Percentiles rank a stretch among this genome's conserved stretches.
phyloP scores from a whole-genome alignment of 768 basidiomycete species.

The Suillus lakei region DNA sequence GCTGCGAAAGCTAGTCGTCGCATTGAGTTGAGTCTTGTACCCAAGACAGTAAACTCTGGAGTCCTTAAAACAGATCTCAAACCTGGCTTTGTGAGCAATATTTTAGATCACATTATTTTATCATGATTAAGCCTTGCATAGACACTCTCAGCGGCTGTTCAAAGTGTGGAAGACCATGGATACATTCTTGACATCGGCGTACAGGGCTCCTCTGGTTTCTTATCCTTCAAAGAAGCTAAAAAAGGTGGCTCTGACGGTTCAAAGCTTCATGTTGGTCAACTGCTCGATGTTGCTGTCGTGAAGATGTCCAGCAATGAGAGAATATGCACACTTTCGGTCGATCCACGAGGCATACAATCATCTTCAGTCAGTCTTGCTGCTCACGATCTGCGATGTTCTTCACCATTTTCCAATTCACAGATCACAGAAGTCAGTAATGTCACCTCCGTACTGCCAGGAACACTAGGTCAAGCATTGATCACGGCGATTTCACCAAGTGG shows the following conservation, averaged over 20 bases:
- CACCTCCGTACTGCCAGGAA: slow-evolving; percentile 84
- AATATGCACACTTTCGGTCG: slow-evolving; percentile 65
- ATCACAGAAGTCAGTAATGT: slow-evolving; percentile 73
- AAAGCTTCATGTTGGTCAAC: slow-evolving; percentile 62
- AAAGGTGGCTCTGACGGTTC: slow-evolving; percentile 37
- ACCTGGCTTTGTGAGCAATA: slow-evolving; percentile 68
- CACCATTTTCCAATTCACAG: slow-evolving; percentile 38
- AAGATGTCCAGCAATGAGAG: slow-evolving; percentile 64
- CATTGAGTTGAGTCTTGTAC: slow-evolving; percentile 84
- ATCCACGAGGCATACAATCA: slow-evolving; percentile 50
- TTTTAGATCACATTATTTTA: slow-evolving; percentile 10
- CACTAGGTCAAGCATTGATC: slow-evolving; percentile 80
- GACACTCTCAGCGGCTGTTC: slow-evolving; percentile 79
- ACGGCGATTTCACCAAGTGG: slow-evolving; percentile 78
- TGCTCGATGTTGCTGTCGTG: slow-evolving; percentile 69
- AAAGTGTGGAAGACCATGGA: slow-evolving; percentile 95
- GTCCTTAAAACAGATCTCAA: slow-evolving; percentile 80
- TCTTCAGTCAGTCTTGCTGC: slow-evolving; percentile 53
- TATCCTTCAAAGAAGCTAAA: slow-evolving; percentile 84
- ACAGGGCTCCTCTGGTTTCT: slow-evolving; percentile 78
- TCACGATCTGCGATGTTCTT: slow-evolving; percentile 2
- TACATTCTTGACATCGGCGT: slow-evolving; percentile 90
- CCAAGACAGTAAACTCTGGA: slow-evolving; percentile 82
- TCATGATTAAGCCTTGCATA: slow-evolving; percentile 31
- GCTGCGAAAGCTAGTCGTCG: slow-evolving; percentile 69